phyloP scores from a whole-genome alignment of 1,139 yeast genomes.

The Yamadazyma taylorii region DNA sequence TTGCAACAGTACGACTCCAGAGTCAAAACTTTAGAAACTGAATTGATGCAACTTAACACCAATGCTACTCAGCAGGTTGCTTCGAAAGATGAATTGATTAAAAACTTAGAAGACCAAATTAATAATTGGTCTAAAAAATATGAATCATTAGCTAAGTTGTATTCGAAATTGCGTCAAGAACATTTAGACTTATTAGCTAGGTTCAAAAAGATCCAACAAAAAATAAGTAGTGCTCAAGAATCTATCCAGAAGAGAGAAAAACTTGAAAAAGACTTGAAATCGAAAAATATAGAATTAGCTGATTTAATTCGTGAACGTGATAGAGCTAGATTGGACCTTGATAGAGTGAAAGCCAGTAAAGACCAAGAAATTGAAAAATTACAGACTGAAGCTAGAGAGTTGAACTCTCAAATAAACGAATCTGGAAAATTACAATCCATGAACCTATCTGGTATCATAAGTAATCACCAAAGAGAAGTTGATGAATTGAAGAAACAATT shows the following conservation, averaged over 20 bases:
- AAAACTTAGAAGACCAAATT: constrained; percentile 72
- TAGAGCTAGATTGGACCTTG: constrained; percentile 81
- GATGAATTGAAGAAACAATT: constrained; percentile 43
- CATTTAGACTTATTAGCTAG: constrained; percentile 78
- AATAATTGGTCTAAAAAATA: constrained; percentile 82
- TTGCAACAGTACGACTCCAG: constrained; percentile 86
- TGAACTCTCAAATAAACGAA: constrained; percentile 60
- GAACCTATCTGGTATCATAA: constrained; percentile 59
- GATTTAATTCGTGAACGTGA: constrained; percentile 90
- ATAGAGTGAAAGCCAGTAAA: constrained; percentile 65
- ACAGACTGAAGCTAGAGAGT: constrained; percentile 64
- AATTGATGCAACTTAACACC: constrained; percentile 59
- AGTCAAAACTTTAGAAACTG: constrained; percentile 80
- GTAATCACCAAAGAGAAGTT: constrained; percentile 62
- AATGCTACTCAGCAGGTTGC: constrained; percentile 75
- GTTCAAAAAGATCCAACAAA: constrained; percentile 82
- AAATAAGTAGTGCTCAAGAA: constrained; percentile 91
- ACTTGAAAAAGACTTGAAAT: constrained; percentile 78
- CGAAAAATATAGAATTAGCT: constrained; percentile 85
- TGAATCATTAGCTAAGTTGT: constrained; percentile 85
- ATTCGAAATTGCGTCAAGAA: constrained; percentile 89
- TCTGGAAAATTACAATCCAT: constrained; percentile 68
- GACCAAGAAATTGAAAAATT: constrained; percentile 67
- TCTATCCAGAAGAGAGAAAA: constrained; percentile 83
- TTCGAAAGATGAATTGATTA: constrained; percentile 74